phyloP scores from a whole-genome alignment of 2,329 filamentous ascomycete genomes.

The Diaporthe sp. region DNA sequence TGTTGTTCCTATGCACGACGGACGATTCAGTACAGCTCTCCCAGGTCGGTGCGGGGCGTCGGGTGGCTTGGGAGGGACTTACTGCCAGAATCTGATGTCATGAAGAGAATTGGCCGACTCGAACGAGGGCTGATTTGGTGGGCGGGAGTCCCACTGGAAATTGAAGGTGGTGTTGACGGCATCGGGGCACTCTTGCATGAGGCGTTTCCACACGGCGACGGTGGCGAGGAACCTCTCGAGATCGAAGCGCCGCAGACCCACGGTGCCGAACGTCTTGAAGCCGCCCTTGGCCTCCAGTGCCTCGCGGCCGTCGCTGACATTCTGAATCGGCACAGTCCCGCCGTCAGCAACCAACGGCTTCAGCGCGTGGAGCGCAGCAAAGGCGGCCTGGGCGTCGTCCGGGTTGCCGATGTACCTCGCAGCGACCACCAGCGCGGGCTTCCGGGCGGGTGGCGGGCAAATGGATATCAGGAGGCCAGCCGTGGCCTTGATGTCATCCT shows the following conservation, averaged over 20 bases:
- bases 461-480: constrained; percentile 45
- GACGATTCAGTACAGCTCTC: background rate
- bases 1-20: constrained; percentile 41
- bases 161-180: constrained; percentile 44
- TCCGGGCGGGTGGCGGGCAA: constrained; percentile 44
- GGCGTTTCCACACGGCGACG: constrained; percentile 40
- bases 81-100: constrained; percentile 44
- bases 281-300: constrained; percentile 45
- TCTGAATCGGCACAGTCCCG: constrained; percentile 45
- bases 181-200: constrained; percentile 42
- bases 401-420: constrained; percentile 42
- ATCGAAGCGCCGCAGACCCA: constrained; percentile 45
- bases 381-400: constrained; percentile 43
- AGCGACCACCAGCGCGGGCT: constrained; percentile 43
- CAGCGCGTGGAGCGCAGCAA: constrained; percentile 45
- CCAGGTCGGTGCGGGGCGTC: too few species aligned
- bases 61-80: background rate
- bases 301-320: constrained; percentile 44
- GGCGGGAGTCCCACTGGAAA: constrained; percentile 43
- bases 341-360: constrained; percentile 43
- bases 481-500: constrained; percentile 43
- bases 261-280: constrained; percentile 46
- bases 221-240: constrained; percentile 38
- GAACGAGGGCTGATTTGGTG: constrained; percentile 37
- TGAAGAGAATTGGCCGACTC: constrained; percentile 43